Conservation (phyloP, 345 rosid genomes). For the Excoecaria cochinchinensis region DNA sequence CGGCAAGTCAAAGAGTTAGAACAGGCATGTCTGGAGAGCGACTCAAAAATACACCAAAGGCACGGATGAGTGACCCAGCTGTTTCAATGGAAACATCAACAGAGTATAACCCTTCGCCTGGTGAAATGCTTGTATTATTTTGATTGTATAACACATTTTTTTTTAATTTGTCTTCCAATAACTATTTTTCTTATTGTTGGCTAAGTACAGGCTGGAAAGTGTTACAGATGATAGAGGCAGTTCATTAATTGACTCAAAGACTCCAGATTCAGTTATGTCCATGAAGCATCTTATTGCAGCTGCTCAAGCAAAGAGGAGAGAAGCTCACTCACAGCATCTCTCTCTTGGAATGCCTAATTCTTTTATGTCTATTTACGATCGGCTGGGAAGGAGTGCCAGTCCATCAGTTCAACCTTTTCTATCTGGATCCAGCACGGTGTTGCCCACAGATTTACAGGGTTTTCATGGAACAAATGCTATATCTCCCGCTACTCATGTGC, state of each 20-base stretch:
- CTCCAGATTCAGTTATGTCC: conserved; percentile 58
- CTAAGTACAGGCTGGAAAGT: conserved; percentile 42
- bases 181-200: background rate
- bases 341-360: conserved; percentile 44
- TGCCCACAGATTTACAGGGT: conserved; percentile 44
- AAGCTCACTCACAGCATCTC: conserved; percentile 58
- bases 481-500: conserved; percentile 52
- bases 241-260: conserved; percentile 43
- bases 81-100: conserved; percentile 38
- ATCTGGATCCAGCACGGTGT: conserved; percentile 37
- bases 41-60: conserved; percentile 48
- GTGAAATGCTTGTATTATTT: conserved; percentile 41
- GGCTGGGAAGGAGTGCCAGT: conserved; percentile 50
- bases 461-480: conserved; percentile 29
- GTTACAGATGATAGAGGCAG: conserved; percentile 40
- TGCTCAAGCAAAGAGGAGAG: conserved; percentile 86
- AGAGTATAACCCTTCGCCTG: conserved; percentile 35
- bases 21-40: conserved; percentile 49
- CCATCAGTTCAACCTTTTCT: conserved; percentile 50
- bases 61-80: conserved; percentile 36
- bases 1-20: conserved; percentile 44
- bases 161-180: conserved; percentile 1
- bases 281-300: conserved; percentile 92
- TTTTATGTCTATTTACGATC: conserved; percentile 34
- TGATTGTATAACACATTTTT: conserved; percentile 4